phyloP scores from a whole-genome alignment of 2,329 filamentous ascomycete species.

The Phyllosticta capitalensis region DNA sequence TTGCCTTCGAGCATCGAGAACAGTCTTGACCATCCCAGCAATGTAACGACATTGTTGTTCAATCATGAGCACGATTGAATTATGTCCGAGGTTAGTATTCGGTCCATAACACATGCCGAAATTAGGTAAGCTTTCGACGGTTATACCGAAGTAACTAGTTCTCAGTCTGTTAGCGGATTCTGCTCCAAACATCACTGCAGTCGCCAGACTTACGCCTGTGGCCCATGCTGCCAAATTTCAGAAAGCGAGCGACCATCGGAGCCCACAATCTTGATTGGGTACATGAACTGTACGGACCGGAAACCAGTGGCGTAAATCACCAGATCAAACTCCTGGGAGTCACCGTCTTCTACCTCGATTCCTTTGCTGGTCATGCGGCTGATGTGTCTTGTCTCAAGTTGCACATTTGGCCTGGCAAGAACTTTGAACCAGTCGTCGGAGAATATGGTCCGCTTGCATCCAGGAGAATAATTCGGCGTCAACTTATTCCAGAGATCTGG shows the following conservation, averaged over 20 bases:
- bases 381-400: slow-evolving; percentile 43
- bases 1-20: slow-evolving; percentile 36
- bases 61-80: slow-evolving; percentile 53
- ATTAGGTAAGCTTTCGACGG: slow-evolving; percentile 44
- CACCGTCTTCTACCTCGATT: slow-evolving; percentile 35
- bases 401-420: slow-evolving; percentile 38
- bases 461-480: slow-evolving; percentile 44
- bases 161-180: background rate
- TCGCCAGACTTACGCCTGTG: slow-evolving; percentile 17
- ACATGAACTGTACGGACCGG: slow-evolving; percentile 49
- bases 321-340: slow-evolving; percentile 43
- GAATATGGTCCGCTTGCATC: slow-evolving; percentile 47
- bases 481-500: slow-evolving; percentile 45
- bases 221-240: slow-evolving; percentile 46
- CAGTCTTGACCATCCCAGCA: slow-evolving; percentile 38
- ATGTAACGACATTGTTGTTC: slow-evolving; percentile 49
- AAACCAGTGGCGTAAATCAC: slow-evolving; percentile 52
- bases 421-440: slow-evolving; percentile 48
- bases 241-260: slow-evolving; percentile 32
- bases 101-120: slow-evolving; percentile 51
- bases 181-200: no score
- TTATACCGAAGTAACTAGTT: slow-evolving; percentile 36
- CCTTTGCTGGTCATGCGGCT: slow-evolving; percentile 36
- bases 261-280: slow-evolving; percentile 46
- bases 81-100: slow-evolving; percentile 46